Evolutionary conservation across 768 basidiomycete species (phyloP).

Genomic region (Gloeopeniophorella convolvens): DNA sequence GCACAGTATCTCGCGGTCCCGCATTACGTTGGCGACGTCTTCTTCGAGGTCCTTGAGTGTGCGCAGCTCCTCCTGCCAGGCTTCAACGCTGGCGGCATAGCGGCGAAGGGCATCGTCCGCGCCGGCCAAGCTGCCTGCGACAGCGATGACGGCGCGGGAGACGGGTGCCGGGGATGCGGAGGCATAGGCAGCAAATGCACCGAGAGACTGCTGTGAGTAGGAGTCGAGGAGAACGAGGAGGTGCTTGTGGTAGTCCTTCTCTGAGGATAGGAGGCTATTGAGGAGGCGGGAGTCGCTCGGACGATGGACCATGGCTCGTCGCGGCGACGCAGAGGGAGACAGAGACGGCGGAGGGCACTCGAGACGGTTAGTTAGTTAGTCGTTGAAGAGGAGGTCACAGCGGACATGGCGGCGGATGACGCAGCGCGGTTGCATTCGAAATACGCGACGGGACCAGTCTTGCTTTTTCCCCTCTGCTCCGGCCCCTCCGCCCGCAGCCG

Average conservation of each 20-base stretch:
- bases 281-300: constrained; percentile 70
- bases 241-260: constrained; percentile 66
- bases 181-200: constrained; percentile 68
- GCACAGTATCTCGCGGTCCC: constrained; percentile 77
- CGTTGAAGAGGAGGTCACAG: no score
- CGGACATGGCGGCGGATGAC: no score
- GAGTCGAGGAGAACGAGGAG: constrained; percentile 47
- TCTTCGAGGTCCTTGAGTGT: constrained; percentile 63
- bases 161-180: constrained; percentile 53
- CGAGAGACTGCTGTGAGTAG: constrained; percentile 51
- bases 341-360: no score
- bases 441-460: no score
- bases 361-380: no score
- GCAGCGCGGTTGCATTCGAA: no score
- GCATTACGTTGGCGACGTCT: constrained; percentile 59
- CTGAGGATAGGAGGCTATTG: constrained; percentile 55
- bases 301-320: constrained; percentile 57
- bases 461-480: no score
- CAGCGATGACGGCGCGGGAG: constrained; percentile 43
- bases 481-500: no score
- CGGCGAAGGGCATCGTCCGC: constrained; percentile 63
- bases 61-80: constrained; percentile 57
- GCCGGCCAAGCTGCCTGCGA: constrained; percentile 51
- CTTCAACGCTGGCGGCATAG: constrained; percentile 55
- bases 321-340: neutral